phyloP scores from a whole-genome alignment of 345 rosid species.

The Hibiscus trionum region DNA sequence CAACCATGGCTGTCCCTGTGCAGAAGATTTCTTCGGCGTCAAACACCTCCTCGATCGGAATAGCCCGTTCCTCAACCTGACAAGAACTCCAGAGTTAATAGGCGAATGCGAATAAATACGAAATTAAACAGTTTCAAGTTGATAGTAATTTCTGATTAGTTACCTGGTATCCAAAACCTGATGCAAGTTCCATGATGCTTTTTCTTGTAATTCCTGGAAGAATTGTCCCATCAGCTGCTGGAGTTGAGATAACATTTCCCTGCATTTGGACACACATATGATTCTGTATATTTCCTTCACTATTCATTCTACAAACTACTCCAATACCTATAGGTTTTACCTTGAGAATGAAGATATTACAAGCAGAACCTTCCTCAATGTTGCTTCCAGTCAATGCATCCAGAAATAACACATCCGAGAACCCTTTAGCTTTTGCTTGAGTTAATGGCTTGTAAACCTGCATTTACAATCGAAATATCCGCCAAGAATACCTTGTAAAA shows the following conservation, averaged over 20 bases:
- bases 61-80: conserved; percentile 28
- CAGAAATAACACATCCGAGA: conserved; percentile 50
- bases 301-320: background rate
- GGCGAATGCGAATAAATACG: background rate
- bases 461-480: background rate
- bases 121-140: background rate
- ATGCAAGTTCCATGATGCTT: conserved; percentile 34
- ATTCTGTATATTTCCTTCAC: background rate
- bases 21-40: conserved; percentile 45
- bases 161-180: conserved; percentile 4
- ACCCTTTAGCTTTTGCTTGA: conserved; percentile 59
- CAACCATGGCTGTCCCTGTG: conserved; percentile 41
- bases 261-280: conserved; percentile 1
- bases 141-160: background rate
- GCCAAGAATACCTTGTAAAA: background rate
- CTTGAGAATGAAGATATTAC: conserved; percentile 55
- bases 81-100: conserved; percentile 5
- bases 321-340: conserved; percentile 12
- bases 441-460: conserved; percentile 36
- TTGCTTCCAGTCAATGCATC: conserved; percentile 44
- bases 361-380: conserved; percentile 56
- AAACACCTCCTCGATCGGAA: conserved; percentile 26
- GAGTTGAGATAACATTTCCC: conserved; percentile 42
- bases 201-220: conserved; percentile 46
- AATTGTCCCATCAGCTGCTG: conserved; percentile 34